Base-by-base conservation (phyloP, 2,329 filamentous ascomycete species). In the Fusarium staphyleae region DNA sequence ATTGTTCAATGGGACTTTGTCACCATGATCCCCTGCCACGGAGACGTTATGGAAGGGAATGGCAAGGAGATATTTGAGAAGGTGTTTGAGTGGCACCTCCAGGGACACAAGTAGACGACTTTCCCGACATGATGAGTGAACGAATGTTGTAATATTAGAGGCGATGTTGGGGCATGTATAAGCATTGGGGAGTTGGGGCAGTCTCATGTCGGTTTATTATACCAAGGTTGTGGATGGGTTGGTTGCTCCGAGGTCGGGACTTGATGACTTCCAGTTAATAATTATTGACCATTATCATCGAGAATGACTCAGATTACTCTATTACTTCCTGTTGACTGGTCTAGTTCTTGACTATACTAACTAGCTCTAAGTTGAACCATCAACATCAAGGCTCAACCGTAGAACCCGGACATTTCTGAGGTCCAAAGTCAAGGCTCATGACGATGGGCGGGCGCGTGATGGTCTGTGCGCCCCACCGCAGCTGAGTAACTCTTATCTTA, bases 11-110 rank as follows among this genome's bases (percentile, higher is more conserved):
- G 93, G 93, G 88, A 93, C 52, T 96, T 97, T 70, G 84, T 88
- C 60, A 87, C 87, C 32, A 80, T 98, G 43, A 87, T 99, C 54
- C 92, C 93, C 1, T 98, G 93, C 72, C 95, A 99, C 74, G 95
- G 95, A 8, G 95, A 99, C 75, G 87, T 90, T 13, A 86, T 98
- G 62, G 88, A 95, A 72, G 79, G 77, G 2, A 73, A 78, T 57
- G 92, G 83, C 9, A 96, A 96, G 79, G 82, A 81, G 10, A 78
- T 90, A 13, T 96, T 93, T 62, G 77, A 82, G 66, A 90, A 89
- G 72, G 80, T 96, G 11, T 91, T 96, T 74, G 82, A 83, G 66
- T 97, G 93, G 92, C 90, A 96, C 77, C 71, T 96, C 69, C 77
- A 69, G n/a, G 71, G 66, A 1, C 63, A 66, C 51, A 67, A 70